Evolutionary conservation across 2,329 filamentous ascomycete genomes (phyloP).

Genomic region (Colletotrichum spaethianum): DNA sequence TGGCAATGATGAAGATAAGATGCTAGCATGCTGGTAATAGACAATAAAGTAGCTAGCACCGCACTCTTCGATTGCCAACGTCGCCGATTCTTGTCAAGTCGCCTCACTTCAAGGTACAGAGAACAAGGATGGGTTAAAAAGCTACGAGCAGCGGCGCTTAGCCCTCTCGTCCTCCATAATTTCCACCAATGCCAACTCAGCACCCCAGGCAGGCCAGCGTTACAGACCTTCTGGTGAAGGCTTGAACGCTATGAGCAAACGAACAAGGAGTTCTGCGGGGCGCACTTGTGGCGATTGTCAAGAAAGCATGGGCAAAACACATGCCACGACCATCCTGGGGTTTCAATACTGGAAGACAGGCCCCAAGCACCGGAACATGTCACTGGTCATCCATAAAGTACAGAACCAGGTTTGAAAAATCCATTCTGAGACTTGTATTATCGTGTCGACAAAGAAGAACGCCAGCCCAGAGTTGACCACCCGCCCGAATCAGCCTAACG

Average conservation of each 20-base stretch:
- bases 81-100: no score
- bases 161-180: no score
- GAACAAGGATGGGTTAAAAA: not conserved
- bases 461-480: conserved; percentile 10
- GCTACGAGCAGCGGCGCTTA: not conserved
- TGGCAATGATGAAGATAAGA: no score
- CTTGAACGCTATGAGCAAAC: not conserved
- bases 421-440: not conserved
- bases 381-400: not conserved
- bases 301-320: not conserved
- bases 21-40: not conserved
- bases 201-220: no score
- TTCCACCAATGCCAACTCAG: no score
- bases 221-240: no score
- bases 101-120: not conserved
- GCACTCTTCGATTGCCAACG: no score
- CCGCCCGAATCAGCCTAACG: conserved; percentile 28
- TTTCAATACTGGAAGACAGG: no score
- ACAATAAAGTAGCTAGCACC: not conserved
- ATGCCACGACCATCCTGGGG: not conserved
- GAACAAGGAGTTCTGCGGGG: not conserved
- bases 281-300: not conserved
- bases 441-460: conserved; percentile 16
- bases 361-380: not conserved
- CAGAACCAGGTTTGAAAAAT: not conserved